Percentiles rank a stretch among this genome's conserved stretches.
phyloP scores from a whole-genome alignment of 192 early-diverging fungal genomes.

The Coemansia sp. region DNA sequence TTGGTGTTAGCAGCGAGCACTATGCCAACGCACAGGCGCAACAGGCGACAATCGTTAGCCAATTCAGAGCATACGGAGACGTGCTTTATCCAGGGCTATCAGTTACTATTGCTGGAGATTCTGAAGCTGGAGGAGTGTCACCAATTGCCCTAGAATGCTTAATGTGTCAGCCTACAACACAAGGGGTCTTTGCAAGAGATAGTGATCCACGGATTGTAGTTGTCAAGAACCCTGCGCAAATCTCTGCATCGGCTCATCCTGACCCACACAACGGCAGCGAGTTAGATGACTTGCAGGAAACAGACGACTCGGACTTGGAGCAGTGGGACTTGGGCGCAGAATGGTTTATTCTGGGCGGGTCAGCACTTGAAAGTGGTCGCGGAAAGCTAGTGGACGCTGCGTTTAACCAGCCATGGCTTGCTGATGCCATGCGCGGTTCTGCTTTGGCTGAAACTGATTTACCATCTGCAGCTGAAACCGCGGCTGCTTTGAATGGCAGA shows the following conservation, averaged over 20 bases:
- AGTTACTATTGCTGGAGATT: not conserved
- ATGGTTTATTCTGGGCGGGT: slow-evolving; percentile 52
- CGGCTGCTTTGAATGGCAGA: not conserved
- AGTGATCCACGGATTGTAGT: slow-evolving; percentile 28
- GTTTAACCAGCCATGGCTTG: slow-evolving; percentile 13
- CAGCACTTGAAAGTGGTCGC: slow-evolving; percentile 19
- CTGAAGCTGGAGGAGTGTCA: not conserved
- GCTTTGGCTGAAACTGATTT: not conserved
- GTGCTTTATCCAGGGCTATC: slow-evolving; percentile 20
- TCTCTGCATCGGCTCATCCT: not conserved
- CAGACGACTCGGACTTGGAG: slow-evolving; percentile 7
- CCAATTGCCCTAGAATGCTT: slow-evolving; percentile 28
- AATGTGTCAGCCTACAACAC: slow-evolving; percentile 50
- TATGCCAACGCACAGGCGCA: slow-evolving; percentile 28
- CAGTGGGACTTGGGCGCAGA: slow-evolving; percentile 47
- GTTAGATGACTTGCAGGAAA: not conserved
- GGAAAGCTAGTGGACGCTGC: slow-evolving; percentile 19
- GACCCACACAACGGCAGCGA: not conserved
- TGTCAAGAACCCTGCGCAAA: slow-evolving; percentile 9
- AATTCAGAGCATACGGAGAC: slow-evolving; percentile 7
- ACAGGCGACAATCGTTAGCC: slow-evolving; percentile 19
- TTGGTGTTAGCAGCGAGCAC: slow-evolving; percentile 34
- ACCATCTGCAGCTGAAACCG: too few relatives aligned
- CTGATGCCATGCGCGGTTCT: not conserved
- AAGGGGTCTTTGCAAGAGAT: slow-evolving; percentile 22